Base-by-base conservation (phyloP, 805 yeast species). In the Lachancea kluyveri region DNA sequence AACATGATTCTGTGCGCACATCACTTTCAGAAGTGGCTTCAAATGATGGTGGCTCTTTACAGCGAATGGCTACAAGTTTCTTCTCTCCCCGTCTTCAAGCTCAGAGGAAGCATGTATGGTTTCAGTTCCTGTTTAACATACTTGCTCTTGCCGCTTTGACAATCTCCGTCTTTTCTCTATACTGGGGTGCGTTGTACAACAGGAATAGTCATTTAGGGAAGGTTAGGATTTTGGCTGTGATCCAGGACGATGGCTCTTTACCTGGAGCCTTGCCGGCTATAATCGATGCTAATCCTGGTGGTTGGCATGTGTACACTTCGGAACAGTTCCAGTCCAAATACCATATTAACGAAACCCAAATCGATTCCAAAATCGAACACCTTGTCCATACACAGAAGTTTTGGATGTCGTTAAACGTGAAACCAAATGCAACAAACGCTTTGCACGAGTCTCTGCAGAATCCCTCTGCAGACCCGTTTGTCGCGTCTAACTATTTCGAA, bases 401-500 rank as follows among this genome's bases (percentile, higher is more conserved):
- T 45, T 82, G 90, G 92, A 67, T 71, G 15, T 70, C 79, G 0
- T 57, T 79, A 21, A 70, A 74, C 40, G 71, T 80, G 20, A 45
- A 51, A 13, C 54, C 65, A 9, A 67, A 72, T 44, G 73, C 80
- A 1, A 63, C 76, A 4, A 44, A 42, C 18, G 28, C 39, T 8
- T 32, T 56, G 3, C 32, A 46, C 21, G 23, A 40, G 13, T 56
- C 64, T 3, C 41, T 60, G 21, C 21, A 35, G 4, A 31, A 28
- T 7, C 34, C 43, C 6, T 30, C 38, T 16, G 40, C 49, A 1
- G 16, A 35, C 2, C 40, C 44, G 13, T 51, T 48, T 21, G 38
- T 46, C 19, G 44, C 51, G 4, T 36, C 51, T 5, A 26, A 34
- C 13, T 36, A 47, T 33, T 57, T 76, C 15, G 55, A 62, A 13